phyloP scores from a whole-genome alignment of 306 rosid genomes.

The Rosa lucieae region DNA sequence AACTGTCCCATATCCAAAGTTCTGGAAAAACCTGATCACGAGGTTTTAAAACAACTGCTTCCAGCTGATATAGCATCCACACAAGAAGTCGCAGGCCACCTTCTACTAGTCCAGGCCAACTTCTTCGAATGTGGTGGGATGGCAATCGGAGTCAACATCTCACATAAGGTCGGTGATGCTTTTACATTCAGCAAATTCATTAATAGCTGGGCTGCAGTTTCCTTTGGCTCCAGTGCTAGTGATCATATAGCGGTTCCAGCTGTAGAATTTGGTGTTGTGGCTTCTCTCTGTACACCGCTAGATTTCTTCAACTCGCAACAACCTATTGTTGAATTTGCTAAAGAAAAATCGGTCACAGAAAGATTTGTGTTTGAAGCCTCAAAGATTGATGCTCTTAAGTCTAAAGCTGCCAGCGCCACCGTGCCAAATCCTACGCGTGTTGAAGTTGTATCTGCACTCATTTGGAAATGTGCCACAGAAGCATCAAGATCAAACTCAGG shows the following conservation, averaged over 20 bases:
- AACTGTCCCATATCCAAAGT: conserved; percentile 23
- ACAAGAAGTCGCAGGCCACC: conserved; percentile 14
- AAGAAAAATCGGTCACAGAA: conserved; percentile 6
- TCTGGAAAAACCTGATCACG: conserved; percentile 13
- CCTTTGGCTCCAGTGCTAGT: background rate
- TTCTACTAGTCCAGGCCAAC: conserved; percentile 40
- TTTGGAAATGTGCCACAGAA: conserved; percentile 16
- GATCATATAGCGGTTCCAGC: background rate
- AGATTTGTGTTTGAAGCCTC: conserved; percentile 24
- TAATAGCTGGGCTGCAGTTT: conserved; percentile 35
- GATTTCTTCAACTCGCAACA: conserved; percentile 14
- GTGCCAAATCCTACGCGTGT: conserved; percentile 25
- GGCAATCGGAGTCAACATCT: conserved; percentile 39
- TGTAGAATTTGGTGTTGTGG: background rate
- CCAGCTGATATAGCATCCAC: conserved; percentile 17
- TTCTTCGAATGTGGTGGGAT: conserved; percentile 54
- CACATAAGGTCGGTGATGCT: conserved; percentile 51
- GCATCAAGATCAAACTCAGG: conserved; percentile 10
- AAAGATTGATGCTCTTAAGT: conserved; percentile 15
- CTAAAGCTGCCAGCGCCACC: background rate
- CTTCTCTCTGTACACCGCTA: conserved; percentile 12
- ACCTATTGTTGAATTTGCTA: background rate
- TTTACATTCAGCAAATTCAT: conserved; percentile 41
- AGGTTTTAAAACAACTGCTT: conserved; percentile 19
- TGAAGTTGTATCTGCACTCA: conserved; percentile 22